Evolutionary conservation across 1,284 basidiomycete species (phyloP), one percentile per base, ranked within the genome.

Genomic region (Trichosporon faecale): DNA sequence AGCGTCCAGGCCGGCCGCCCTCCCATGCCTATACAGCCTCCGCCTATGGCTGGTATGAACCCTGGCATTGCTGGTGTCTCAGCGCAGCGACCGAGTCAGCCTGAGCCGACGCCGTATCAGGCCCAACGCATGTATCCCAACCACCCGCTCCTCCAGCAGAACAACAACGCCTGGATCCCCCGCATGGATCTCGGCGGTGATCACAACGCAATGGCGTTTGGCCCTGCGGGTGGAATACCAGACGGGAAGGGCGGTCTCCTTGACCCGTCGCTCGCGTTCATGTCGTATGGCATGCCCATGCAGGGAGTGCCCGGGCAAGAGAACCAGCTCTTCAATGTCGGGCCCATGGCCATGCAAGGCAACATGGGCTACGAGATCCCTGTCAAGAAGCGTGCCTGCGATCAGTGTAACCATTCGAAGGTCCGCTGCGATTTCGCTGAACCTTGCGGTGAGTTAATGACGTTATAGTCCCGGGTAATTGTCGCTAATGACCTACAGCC

Each of bases 371-470:
- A 63, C 31, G 65, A 66, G 16, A 49, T 63, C 27, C 55, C 40
- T 3, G 64, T 75, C 68, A 84, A 84, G 75, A 83, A 81, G 72
- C 73, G 81, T 65, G 83, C 83, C 0, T 94, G 92, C 78, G 92
- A 94, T 81, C 91, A 94, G 77, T 94, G 92, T 78, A 91, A 93
- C 70, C 89, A 91, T 76, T 87, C 88, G 9, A 91, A 89, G 76
- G 85, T 93, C 9, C 89, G 91, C 0, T 95, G 92, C 76, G 91
- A 93, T 76, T 91, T 91, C 63, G 87, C 87, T 67, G 91, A 91
- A 77, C 92, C 92, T 0, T 94, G 92, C 77, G 77, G 90, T 88
- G 49, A 75, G 83, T 80, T 16, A 40, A 46, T 72, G 68, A 68
- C 37, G 29, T 55, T 65, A 63, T 21, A 25, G 3, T 12, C 46